Conservation (phyloP, 352 stramenopile genomes). For the Vaucheria bursata region DNA sequence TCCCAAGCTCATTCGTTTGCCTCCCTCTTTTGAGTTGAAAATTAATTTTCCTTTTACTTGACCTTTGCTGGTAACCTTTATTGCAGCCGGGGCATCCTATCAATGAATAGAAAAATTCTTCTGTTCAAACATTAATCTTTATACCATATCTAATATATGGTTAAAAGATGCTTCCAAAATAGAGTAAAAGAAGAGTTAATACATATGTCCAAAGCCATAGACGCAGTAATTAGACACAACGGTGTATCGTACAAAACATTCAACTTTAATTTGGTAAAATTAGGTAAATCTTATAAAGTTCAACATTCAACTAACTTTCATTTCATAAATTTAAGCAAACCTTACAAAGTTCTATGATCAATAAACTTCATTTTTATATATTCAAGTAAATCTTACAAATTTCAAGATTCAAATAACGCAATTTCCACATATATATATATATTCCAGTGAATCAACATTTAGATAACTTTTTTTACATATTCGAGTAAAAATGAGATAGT, state of each 20-base stretch:
- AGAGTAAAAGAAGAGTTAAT: not conserved
- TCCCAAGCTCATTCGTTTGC: not conserved
- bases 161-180: not conserved
- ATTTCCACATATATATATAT: not conserved
- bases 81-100: slow-evolving; percentile 24
- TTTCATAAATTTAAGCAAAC: too few relatives aligned
- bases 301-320: too few relatives aligned
- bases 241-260: not conserved
- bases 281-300: too few relatives aligned
- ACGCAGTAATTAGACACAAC: not conserved
- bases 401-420: not conserved
- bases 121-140: not conserved
- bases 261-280: not conserved
- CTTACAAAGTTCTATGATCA: not conserved
- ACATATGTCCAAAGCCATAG: not conserved
- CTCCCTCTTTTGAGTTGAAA: not conserved
- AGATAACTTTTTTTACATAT: not conserved
- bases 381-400: not conserved
- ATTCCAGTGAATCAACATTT: not conserved
- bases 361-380: not conserved
- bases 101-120: not conserved
- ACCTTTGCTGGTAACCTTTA: slow-evolving; percentile 21
- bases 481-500: too few relatives aligned
- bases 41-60: slow-evolving; percentile 8
- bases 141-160: not conserved